Evolutionary conservation across 1,284 basidiomycete species (phyloP).

Genomic region (Heterobasidion parviporum): DNA sequence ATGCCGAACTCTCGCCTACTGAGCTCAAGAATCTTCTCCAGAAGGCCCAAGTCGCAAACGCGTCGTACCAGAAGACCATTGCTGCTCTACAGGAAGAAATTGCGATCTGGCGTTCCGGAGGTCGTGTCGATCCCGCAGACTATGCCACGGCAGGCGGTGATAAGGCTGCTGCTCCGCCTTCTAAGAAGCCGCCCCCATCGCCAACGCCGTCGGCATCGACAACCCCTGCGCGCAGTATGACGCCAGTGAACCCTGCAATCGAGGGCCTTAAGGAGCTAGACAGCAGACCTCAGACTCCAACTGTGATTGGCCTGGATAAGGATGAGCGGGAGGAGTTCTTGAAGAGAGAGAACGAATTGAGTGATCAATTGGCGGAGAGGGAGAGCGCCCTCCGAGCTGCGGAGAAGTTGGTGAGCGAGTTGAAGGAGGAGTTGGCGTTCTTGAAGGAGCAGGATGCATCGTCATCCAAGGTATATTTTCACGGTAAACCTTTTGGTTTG

Average conservation of each 20-base stretch:
- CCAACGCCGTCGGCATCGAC: conserved; percentile 42
- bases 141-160: conserved; percentile 62
- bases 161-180: conserved; percentile 39
- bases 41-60: conserved; percentile 85
- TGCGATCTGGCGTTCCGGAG: conserved; percentile 85
- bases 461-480: conserved; percentile 54
- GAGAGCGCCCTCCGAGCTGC: conserved; percentile 72
- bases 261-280: conserved; percentile 74
- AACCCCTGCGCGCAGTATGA: conserved; percentile 57
- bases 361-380: conserved; percentile 88
- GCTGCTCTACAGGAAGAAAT: conserved; percentile 88
- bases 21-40: conserved; percentile 91
- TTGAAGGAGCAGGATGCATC: conserved; percentile 86
- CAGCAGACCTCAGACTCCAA: conserved; percentile 82
- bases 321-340: conserved; percentile 98
- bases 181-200: conserved; percentile 58
- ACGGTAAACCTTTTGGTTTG: not conserved
- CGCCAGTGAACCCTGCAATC: conserved; percentile 73
- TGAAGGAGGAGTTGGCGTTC: conserved; percentile 80
- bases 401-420: conserved; percentile 78
- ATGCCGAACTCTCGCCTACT: conserved; percentile 93
- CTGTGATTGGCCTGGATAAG: conserved; percentile 80
- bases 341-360: conserved; percentile 93
- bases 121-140: conserved; percentile 76
- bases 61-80: conserved; percentile 82